phyloP scores from a whole-genome alignment of 495 filamentous ascomycete genomes.

The Neurospora sp. region DNA sequence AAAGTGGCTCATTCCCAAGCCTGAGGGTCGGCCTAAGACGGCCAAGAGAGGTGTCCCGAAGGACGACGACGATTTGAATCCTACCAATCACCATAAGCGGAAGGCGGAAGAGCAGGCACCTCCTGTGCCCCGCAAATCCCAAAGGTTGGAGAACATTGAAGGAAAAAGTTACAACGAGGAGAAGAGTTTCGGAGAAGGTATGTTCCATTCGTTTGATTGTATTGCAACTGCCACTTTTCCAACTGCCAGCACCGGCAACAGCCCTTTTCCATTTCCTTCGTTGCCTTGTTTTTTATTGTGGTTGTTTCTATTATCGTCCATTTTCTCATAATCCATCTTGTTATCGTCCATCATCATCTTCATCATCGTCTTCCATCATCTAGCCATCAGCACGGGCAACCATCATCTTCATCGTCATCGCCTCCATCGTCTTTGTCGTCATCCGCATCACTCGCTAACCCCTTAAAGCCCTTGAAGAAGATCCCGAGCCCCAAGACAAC shows the following conservation, averaged over 20 bases:
- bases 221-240: not conserved
- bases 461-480: not conserved
- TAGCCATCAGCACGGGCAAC: not conserved
- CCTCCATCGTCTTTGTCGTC: not conserved
- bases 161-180: too few relatives aligned
- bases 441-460: not conserved
- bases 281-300: not conserved
- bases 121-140: too few relatives aligned
- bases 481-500: not conserved
- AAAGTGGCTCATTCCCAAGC: not conserved
- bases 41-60: not conserved
- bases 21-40: not conserved
- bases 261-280: not conserved
- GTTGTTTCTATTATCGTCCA: not conserved
- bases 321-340: accelerated
- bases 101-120: not conserved
- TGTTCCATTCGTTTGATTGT: not conserved
- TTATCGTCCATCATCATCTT: too few relatives aligned
- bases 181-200: not conserved
- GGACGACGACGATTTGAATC: not conserved
- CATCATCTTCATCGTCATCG: not conserved
- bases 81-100: not conserved
- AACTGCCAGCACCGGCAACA: not conserved
- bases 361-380: not conserved
- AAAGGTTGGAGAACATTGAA: too few relatives aligned